phyloP scores from a whole-genome alignment of 2,329 filamentous ascomycete genomes.

The Harringtonia lauricola region DNA sequence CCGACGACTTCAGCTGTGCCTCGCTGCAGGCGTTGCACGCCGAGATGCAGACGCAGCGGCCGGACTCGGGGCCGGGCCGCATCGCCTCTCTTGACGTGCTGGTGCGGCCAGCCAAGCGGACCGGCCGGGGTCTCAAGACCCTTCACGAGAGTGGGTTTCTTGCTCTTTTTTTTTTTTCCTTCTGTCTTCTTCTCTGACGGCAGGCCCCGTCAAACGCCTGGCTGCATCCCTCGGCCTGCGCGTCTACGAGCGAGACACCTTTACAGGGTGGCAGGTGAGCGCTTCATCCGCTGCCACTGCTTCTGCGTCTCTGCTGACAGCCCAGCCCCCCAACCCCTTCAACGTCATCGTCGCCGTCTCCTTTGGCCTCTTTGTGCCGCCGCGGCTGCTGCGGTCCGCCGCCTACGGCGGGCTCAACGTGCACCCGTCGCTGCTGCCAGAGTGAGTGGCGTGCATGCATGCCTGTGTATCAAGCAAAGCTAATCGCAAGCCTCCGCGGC shows the following conservation, averaged over 20 bases:
- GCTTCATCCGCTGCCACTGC: background rate
- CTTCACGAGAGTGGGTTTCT: slow-evolving; percentile 47
- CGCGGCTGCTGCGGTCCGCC: slow-evolving; percentile 55
- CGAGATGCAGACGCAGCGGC: slow-evolving; percentile 27
- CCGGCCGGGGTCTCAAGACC: slow-evolving; percentile 61
- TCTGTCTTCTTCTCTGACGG: background rate
- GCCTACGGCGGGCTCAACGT: slow-evolving; percentile 86
- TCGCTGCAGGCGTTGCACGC: slow-evolving; percentile 59
- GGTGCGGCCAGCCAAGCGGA: slow-evolving; percentile 66
- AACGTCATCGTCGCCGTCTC: slow-evolving; percentile 88
- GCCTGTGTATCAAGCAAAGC: background rate
- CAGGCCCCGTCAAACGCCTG: slow-evolving; percentile 54
- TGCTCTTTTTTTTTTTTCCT: slow-evolving; percentile 1
- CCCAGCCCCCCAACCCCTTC: slow-evolving; percentile 24
- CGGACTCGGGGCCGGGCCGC: slow-evolving; percentile 26
- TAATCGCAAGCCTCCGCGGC: slow-evolving; percentile 54
- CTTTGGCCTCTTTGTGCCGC: slow-evolving; percentile 82
- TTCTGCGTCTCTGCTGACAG: slow-evolving; percentile 6
- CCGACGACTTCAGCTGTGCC: slow-evolving; percentile 77
- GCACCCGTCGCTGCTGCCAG: slow-evolving; percentile 82
- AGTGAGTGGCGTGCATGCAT: slow-evolving; percentile 37
- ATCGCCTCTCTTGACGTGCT: slow-evolving; percentile 79
- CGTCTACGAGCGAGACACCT: slow-evolving; percentile 69
- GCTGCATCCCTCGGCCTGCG: slow-evolving; percentile 53
- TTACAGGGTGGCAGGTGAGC: slow-evolving; percentile 67